A percentile compares a stretch with the other conserved stretches of the same genome.
These are phyloP conservation scores for Breviolum minutum DNA, from an alignment of 73 alveolate genomes.

Conservation along the genomic window DNA sequence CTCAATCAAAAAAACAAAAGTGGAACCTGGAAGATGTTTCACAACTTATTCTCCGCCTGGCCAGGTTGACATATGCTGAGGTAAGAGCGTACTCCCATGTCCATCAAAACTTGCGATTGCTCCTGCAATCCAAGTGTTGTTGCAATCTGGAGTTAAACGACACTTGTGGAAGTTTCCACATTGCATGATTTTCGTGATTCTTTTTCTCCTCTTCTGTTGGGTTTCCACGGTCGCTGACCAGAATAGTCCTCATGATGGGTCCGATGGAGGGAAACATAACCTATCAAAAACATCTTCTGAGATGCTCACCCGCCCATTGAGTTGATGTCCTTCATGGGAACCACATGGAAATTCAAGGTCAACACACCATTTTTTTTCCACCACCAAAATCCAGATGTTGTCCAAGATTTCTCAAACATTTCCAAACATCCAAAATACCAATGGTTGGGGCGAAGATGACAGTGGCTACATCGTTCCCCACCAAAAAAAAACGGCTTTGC, in stretches of 20 bases:
- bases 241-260: conserved; percentile 40
- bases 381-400: background rate
- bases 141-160: background rate
- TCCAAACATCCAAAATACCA: too few species aligned
- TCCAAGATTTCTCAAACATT: background rate
- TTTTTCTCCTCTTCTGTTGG: conserved; percentile 68
- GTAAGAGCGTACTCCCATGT: conserved; percentile 61
- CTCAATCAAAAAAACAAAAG: too few species aligned
- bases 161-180: background rate
- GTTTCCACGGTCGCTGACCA: conserved; percentile 92
- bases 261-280: background rate
- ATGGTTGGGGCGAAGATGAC: background rate
- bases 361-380: background rate
- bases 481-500: background rate
- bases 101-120: conserved; percentile 73
- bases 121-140: conserved; percentile 15
- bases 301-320: conserved; percentile 62
- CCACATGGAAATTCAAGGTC: background rate
- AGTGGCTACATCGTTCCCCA: background rate
- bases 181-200: background rate
- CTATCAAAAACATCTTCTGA: background rate
- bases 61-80: background rate
- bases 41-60: too few species aligned
- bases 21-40: too few species aligned
- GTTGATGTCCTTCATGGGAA: conserved; percentile 50